These are phyloP conservation scores for Sugiyamaella sp. DNA, from an alignment of 1,139 yeast species.

Conservation along the genomic window DNA sequence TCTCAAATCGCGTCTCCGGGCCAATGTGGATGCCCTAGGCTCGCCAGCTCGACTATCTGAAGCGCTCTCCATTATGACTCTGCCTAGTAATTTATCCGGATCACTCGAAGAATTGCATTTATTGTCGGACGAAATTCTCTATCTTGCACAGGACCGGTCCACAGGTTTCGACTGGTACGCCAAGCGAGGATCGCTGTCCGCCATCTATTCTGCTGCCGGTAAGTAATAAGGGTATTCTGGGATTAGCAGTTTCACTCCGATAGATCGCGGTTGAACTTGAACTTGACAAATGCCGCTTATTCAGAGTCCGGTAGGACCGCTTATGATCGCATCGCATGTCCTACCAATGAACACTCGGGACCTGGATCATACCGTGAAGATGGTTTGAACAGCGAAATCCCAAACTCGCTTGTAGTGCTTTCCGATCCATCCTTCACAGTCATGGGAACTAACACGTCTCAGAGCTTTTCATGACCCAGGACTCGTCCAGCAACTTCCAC, in stretches of 20 bases:
- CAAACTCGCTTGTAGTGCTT: too few species aligned
- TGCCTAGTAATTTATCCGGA: constrained; percentile 54
- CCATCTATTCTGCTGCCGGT: constrained; percentile 61
- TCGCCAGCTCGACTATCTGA: constrained; percentile 38
- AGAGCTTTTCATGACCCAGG: constrained; percentile 82
- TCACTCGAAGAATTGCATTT: constrained; percentile 70
- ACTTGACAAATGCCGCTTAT: too few species aligned
- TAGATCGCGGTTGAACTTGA: too few species aligned
- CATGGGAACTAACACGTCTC: constrained; percentile 35
- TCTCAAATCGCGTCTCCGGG: constrained; percentile 61
- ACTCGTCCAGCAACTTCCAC: constrained; percentile 56
- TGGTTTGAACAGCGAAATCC: too few species aligned
- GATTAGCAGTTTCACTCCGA: too few species aligned
- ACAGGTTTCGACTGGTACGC: constrained; percentile 92
- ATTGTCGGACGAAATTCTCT: constrained; percentile 81
- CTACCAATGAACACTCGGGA: too few species aligned
- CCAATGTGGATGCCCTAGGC: constrained; percentile 56
- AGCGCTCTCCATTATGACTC: constrained; percentile 58
- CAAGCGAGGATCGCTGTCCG: constrained; percentile 71
- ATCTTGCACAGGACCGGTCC: constrained; percentile 77
- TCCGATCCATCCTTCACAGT: neutral
- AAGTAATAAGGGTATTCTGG: too few species aligned
- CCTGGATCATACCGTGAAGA: too few species aligned
- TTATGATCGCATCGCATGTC: too few species aligned
- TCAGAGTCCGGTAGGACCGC: too few species aligned